Evolutionary conservation across 192 early-diverging fungal genomes (phyloP).

Genomic region (Phlyctochytrium planicorne): DNA sequence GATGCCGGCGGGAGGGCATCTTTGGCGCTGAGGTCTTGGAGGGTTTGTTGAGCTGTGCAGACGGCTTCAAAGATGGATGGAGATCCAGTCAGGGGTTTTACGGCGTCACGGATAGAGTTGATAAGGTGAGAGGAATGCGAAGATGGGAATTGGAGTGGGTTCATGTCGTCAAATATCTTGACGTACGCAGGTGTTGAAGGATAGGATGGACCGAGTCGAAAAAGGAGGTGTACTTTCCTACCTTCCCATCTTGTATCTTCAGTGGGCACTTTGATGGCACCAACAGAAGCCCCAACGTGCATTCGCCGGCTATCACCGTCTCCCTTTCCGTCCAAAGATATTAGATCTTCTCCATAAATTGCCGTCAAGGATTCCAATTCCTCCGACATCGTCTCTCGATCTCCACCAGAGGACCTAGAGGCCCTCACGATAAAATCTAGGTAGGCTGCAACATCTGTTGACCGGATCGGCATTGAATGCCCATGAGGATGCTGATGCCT

Average conservation of each 20-base stretch:
- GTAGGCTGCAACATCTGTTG: conserved; percentile 14
- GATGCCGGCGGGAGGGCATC: not conserved
- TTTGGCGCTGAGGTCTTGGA: conserved; percentile 10
- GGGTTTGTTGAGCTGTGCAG: conserved; percentile 9
- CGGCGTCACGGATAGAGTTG: not conserved
- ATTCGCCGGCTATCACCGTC: not conserved
- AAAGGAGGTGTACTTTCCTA: not conserved
- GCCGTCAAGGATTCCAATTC: conserved; percentile 20
- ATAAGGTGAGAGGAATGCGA: conserved; percentile 2
- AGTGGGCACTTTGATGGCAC: conserved; percentile 5
- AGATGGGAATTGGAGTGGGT: conserved; percentile 23
- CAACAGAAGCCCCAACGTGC: not conserved
- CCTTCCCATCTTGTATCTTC: conserved; percentile 10
- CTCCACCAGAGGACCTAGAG: not conserved
- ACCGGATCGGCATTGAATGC: conserved; percentile 18
- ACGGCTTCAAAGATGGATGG: conserved; percentile 24
- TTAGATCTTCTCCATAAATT: conserved; percentile 23
- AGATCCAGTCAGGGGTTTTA: conserved; percentile 8
- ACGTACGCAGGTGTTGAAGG: conserved; percentile 9
- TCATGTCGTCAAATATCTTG: conserved; percentile 13
- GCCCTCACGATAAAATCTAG: conserved; percentile 5
- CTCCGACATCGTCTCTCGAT: not conserved
- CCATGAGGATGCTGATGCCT: conserved; percentile 10
- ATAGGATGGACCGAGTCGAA: conserved; percentile 10
- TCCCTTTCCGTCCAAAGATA: not conserved